phyloP scores from a whole-genome alignment of 83 land plant genomes.

The Picea abies region DNA sequence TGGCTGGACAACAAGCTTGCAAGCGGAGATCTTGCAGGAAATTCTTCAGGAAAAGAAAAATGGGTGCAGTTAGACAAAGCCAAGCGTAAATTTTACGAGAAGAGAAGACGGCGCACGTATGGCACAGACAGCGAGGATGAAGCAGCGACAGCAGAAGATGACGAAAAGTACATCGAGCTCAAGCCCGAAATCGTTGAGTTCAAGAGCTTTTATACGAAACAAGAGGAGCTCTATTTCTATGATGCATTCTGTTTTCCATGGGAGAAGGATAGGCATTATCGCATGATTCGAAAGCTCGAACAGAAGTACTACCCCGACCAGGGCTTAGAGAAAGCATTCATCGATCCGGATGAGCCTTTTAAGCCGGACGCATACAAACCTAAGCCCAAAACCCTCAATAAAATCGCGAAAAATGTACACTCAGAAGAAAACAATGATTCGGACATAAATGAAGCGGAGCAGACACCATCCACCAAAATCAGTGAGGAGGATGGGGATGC shows the following conservation, averaged over 20 bases:
- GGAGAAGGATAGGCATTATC: conserved; percentile 78
- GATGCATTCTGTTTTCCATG: conserved; percentile 69
- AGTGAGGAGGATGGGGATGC: not conserved
- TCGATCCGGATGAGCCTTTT: conserved; percentile 33
- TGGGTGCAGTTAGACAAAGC: conserved; percentile 35
- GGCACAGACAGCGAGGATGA: conserved; percentile 52
- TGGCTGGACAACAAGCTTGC: conserved; percentile 1
- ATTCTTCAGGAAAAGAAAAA: not conserved
- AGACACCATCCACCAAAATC: not conserved
- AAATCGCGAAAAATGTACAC: not conserved
- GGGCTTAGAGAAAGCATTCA: conserved; percentile 62
- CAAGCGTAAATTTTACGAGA: conserved; percentile 51
- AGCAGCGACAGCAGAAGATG: conserved; percentile 4
- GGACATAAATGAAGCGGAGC: not conserved
- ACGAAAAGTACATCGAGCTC: conserved; percentile 44
- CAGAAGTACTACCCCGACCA: conserved; percentile 77
- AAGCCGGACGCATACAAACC: conserved; percentile 9
- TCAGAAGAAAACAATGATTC: not conserved
- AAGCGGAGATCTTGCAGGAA: not conserved
- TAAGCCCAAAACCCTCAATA: not conserved
- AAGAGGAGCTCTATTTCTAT: conserved; percentile 71
- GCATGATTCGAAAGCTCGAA: conserved; percentile 70
- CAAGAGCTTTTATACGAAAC: conserved; percentile 39
- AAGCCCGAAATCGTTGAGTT: conserved; percentile 65
- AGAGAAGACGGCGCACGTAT: conserved; percentile 53